A percentile compares a stretch with the other conserved stretches of the same genome.
phyloP scores from a whole-genome alignment of 805 yeast genomes.

The Metschnikowia chrysomelidarum region DNA sequence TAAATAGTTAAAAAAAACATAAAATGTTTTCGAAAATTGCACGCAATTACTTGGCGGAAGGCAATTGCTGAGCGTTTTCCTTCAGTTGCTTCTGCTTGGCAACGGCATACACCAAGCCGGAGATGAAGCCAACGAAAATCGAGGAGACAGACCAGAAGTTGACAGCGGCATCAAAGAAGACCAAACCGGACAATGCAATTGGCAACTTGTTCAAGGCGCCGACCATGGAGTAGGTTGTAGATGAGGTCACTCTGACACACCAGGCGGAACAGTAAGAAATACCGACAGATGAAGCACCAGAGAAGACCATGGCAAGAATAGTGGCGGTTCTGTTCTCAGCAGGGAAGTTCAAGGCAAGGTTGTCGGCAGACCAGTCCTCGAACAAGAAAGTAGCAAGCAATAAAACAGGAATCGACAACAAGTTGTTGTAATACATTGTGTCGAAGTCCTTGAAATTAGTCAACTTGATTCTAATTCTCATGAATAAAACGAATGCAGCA shows the following conservation, averaged over 20 bases:
- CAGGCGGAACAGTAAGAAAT: conserved; percentile 98
- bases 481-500: conserved; percentile 87
- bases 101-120: conserved; percentile 94
- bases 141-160: conserved; percentile 91
- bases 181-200: conserved; percentile 89
- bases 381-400: conserved; percentile 68
- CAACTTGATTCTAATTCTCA: conserved; percentile 97
- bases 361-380: conserved; percentile 91
- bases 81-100: conserved; percentile 89
- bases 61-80: conserved; percentile 33
- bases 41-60: conserved; percentile 20
- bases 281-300: conserved; percentile 94
- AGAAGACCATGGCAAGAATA: conserved; percentile 79
- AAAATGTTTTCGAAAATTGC: too few species aligned
- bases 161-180: conserved; percentile 93
- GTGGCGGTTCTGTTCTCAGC: conserved; percentile 63
- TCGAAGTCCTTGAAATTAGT: conserved; percentile 96
- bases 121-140: conserved; percentile 87
- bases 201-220: conserved; percentile 99
- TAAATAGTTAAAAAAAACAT: too few species aligned
- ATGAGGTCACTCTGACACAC: conserved; percentile 99
- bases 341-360: conserved; percentile 78
- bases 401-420: conserved; percentile 88
- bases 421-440: conserved; percentile 95
- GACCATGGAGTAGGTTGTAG: conserved; percentile 98